Conservation (phyloP, 768 basidiomycete genomes). For the Clathrus columnatus region DNA sequence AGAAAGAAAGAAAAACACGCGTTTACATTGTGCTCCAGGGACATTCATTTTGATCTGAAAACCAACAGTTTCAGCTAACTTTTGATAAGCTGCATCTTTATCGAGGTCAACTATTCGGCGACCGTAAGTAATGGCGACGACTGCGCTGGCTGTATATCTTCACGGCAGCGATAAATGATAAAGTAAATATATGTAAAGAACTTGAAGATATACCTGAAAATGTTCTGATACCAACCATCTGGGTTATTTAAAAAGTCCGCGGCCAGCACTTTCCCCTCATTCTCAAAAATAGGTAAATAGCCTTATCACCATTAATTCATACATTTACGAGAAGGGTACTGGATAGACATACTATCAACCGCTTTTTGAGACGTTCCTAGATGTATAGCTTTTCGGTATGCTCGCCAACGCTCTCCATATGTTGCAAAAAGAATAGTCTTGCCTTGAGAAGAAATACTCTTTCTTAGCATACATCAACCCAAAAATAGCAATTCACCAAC, state of each 20-base stretch:
- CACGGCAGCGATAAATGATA: neutral
- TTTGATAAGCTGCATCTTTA: slow-evolving; percentile 11
- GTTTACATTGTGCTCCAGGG: slow-evolving; percentile 14
- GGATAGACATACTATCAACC: slow-evolving; percentile 10
- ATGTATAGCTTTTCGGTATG: slow-evolving; percentile 13
- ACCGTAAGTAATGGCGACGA: slow-evolving; percentile 11
- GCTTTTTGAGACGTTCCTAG: slow-evolving; percentile 12
- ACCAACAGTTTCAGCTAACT: slow-evolving; percentile 7
- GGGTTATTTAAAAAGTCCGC: slow-evolving; percentile 8
- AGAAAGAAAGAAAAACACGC: no score
- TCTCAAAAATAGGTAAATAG: slow-evolving; percentile 13
- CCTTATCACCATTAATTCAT: slow-evolving; percentile 1
- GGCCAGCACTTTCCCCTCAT: slow-evolving; percentile 11
- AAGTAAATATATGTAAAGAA: neutral
- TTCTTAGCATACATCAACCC: neutral
- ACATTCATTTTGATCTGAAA: slow-evolving; percentile 12
- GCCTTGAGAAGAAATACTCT: neutral
- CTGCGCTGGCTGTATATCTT: slow-evolving; percentile 13
- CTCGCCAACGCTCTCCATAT: slow-evolving; percentile 13
- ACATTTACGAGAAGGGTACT: neutral
- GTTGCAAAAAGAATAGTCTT: slow-evolving; percentile 10
- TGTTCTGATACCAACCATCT: slow-evolving; percentile 5
- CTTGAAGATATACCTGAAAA: neutral
- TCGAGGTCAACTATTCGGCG: slow-evolving; percentile 8
- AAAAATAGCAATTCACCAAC: slow-evolving; percentile 3